phyloP scores from a whole-genome alignment of 2,329 filamentous ascomycete species.

The Colletotrichum sp. region DNA sequence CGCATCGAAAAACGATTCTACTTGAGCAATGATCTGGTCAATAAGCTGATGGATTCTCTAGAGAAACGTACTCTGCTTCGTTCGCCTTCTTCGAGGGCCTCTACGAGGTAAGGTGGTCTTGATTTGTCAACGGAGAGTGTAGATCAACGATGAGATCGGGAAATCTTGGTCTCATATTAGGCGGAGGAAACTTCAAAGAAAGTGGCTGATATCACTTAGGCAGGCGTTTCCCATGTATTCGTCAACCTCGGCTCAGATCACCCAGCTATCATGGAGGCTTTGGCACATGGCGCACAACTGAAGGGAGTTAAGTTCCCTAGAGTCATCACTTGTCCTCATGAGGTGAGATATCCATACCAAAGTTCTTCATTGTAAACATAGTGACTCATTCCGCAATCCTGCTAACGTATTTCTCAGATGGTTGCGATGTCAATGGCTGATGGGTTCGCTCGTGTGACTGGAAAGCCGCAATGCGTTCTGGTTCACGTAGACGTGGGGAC shows the following conservation, averaged over 20 bases:
- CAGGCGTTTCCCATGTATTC: slow-evolving; percentile 64
- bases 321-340: slow-evolving; percentile 76
- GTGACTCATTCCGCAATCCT: background rate
- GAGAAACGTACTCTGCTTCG: slow-evolving; percentile 71
- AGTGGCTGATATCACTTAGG: slow-evolving; percentile 26
- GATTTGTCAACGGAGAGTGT: background rate
- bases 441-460: slow-evolving; percentile 71
- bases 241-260: slow-evolving; percentile 69
- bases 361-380: background rate
- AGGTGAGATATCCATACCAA: slow-evolving; percentile 48
- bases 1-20: background rate
- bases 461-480: slow-evolving; percentile 73
- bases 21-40: background rate
- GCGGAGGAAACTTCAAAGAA: background rate
- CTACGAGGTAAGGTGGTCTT: slow-evolving; percentile 58
- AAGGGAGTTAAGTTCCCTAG: slow-evolving; percentile 65
- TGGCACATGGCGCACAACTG: slow-evolving; percentile 73
- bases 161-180: background rate
- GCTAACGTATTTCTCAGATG: slow-evolving; percentile 56
- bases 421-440: slow-evolving; percentile 80
- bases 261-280: slow-evolving; percentile 75
- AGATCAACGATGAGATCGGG: background rate
- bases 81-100: slow-evolving; percentile 84
- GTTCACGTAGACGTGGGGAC: slow-evolving; percentile 81
- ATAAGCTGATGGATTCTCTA: background rate